Conservation (phyloP, 169 alveolate genomes). For the Miamiensis avidus region DNA sequence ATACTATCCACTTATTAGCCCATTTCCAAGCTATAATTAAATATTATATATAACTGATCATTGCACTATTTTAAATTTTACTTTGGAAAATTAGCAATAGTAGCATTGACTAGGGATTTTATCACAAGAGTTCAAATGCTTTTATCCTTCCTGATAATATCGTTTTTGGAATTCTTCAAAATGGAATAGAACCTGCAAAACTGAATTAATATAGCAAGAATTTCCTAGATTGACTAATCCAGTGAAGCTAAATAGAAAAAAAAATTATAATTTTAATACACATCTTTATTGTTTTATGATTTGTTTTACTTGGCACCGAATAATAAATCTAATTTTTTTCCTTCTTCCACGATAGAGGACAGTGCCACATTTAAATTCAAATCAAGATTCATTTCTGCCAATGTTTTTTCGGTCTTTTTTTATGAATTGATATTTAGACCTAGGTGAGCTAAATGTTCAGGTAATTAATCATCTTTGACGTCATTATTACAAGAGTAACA, state of each 20-base stretch:
- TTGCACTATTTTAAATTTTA: slow-evolving; percentile 48
- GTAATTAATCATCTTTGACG: slow-evolving; percentile 67
- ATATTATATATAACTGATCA: slow-evolving; percentile 68
- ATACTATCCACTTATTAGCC: slow-evolving; percentile 76
- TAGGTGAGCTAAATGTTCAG: slow-evolving; percentile 63
- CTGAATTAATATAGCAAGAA: slow-evolving; percentile 86
- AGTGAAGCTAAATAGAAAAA: slow-evolving; percentile 41
- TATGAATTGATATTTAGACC: slow-evolving; percentile 76
- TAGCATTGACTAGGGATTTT: slow-evolving; percentile 60
- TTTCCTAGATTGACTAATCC: slow-evolving; percentile 87
- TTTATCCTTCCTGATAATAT: slow-evolving; percentile 57
- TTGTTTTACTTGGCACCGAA: slow-evolving; percentile 65
- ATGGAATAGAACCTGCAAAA: slow-evolving; percentile 70
- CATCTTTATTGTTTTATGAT: too few relatives aligned
- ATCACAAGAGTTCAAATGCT: slow-evolving; percentile 62
- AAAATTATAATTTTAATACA: too few relatives aligned
- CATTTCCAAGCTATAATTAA: slow-evolving; percentile 74
- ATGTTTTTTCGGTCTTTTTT: slow-evolving; percentile 84
- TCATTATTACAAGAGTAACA: slow-evolving; percentile 88
- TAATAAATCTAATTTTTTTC: slow-evolving; percentile 73
- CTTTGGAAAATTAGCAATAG: slow-evolving; percentile 49
- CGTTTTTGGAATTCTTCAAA: slow-evolving; percentile 63
- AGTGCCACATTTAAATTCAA: slow-evolving; percentile 67
- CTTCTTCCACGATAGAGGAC: slow-evolving; percentile 85
- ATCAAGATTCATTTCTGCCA: slow-evolving; percentile 80